Base-by-base conservation (phyloP, 2,329 filamentous ascomycete species). In the Dryadomyces sulphureus region DNA sequence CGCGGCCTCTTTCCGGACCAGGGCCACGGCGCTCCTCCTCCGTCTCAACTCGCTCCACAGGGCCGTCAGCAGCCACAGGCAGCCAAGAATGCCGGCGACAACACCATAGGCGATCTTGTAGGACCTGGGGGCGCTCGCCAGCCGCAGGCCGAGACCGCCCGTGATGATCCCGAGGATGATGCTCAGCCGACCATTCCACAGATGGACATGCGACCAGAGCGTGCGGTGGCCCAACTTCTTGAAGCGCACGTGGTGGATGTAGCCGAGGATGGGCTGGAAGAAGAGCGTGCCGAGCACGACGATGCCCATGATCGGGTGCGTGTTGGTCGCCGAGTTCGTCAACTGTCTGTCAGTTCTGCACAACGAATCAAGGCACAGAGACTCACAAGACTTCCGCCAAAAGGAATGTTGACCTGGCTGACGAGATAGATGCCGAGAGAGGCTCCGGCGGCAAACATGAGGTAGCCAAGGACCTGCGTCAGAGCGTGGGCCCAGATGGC, bases 301-400 rank as follows among this genome's bases (percentile, higher is more conserved):
- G 43, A 70, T 55, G 25, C 69, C 69, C 49, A 72, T 64, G 50
- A 70, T 67, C 30, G 66, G 66, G 51, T 72, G 69, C 39, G 59
- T 61, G 50, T 64, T 65, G 30, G 56, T 55, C 4, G 54, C 44
- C 6, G 55, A 49, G n/a, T 56, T 54, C 12, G 54, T 50, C 7
- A 68, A 36, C 34, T 36, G 16, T 30, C 14, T 38, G 20, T 16
- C 38, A 6, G 12, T 40, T n/a, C n/a, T n/a, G n/a, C n/a, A n/a
- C n/a, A n/a, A n/a, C n/a, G n/a, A n/a, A 12, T 27, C 11, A 20
- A 2, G 5, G 11, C 7, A n/a, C 24, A 36, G 20, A 14, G 20
- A 56, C 60, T 54, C 46, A 65, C 64, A 48, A 65, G 40, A 22
- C 50, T 59, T 3, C 54, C 54, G 0, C 54, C 53, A 1, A 55